These are phyloP conservation scores for Apiospora marii DNA, from an alignment of 2,329 filamentous ascomycete species.

Conservation along the genomic window DNA sequence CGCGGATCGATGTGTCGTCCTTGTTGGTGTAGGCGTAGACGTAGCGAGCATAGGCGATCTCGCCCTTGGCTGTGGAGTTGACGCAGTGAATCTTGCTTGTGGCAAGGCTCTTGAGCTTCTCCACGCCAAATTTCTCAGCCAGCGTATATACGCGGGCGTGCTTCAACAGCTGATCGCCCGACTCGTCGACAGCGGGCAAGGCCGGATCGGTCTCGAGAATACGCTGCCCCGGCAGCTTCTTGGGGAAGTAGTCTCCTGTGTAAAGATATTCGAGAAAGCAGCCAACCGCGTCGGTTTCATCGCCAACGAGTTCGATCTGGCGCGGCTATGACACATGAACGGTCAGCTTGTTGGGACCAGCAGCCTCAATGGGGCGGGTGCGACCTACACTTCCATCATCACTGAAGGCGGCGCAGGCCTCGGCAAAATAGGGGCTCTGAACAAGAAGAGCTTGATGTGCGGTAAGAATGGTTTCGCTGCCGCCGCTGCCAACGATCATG, in stretches of 20 bases:
- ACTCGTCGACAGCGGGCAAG: slow-evolving; percentile 73
- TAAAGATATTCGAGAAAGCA: slow-evolving; percentile 87
- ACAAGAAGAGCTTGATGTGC: slow-evolving; percentile 81
- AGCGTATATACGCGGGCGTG: slow-evolving; percentile 92
- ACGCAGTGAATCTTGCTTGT: slow-evolving; percentile 93
- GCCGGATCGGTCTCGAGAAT: slow-evolving; percentile 74
- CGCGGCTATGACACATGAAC: slow-evolving; percentile 55
- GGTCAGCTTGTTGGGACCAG: slow-evolving; percentile 14
- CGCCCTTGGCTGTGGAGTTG: slow-evolving; percentile 84
- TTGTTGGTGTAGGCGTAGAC: slow-evolving; percentile 79
- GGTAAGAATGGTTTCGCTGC: slow-evolving; percentile 69
- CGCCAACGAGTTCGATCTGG: slow-evolving; percentile 71
- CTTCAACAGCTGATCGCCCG: slow-evolving; percentile 83
- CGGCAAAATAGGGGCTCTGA: slow-evolving; percentile 77
- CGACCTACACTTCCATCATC: slow-evolving; percentile 67
- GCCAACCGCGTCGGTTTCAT: slow-evolving; percentile 76
- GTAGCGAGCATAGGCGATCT: slow-evolving; percentile 91
- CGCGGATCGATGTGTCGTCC: slow-evolving; percentile 77
- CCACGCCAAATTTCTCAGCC: slow-evolving; percentile 77
- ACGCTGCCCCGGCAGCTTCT: slow-evolving; percentile 67
- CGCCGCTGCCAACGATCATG: slow-evolving; percentile 69
- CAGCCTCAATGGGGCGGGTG: slow-evolving; percentile 15
- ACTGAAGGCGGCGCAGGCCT: slow-evolving; percentile 67
- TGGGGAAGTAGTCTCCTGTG: slow-evolving; percentile 86
- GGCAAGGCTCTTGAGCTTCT: slow-evolving; percentile 75